Percentiles rank a stretch among this genome's conserved stretches.
These are phyloP conservation scores for Gracilaria domingensis DNA, from an alignment of 23 red algal species.

Conservation along the genomic window DNA sequence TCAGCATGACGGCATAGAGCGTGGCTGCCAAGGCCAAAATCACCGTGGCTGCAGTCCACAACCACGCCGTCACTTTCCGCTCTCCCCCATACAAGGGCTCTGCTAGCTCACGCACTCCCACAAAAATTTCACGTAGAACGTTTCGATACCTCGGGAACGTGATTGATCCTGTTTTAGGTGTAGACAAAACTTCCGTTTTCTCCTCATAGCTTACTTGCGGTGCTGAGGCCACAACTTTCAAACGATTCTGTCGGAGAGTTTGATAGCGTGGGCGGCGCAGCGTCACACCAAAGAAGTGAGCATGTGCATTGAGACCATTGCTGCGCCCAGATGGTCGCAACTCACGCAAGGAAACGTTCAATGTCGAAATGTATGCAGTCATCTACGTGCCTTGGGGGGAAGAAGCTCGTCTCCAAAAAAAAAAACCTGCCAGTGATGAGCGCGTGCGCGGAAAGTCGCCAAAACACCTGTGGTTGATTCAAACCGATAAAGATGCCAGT, in stretches of 20 bases:
- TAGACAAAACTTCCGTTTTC: neutral
- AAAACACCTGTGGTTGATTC: too few relatives aligned
- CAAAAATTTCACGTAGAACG: constrained; percentile 54
- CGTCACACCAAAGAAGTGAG: neutral
- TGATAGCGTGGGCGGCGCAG: neutral
- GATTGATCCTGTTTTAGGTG: neutral
- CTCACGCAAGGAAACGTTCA: neutral
- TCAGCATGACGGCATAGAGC: constrained; percentile 88
- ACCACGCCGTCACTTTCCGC: constrained; percentile 50
- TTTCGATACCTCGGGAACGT: neutral
- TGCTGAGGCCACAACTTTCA: neutral
- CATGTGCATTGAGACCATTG: neutral
- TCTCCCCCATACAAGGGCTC: constrained; percentile 75
- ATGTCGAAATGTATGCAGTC: neutral
- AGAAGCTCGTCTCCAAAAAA: neutral
- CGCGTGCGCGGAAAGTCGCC: too few relatives aligned
- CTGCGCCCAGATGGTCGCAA: neutral
- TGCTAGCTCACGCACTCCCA: constrained; percentile 55
- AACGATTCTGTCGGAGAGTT: neutral
- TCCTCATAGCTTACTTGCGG: constrained; percentile 8
- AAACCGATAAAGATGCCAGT: too few relatives aligned
- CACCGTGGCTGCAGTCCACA: constrained; percentile 84
- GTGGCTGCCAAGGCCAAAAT: constrained; percentile 87
- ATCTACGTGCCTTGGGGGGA: neutral
- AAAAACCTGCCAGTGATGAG: too few relatives aligned